Evolutionary conservation across 148 eudicot species (phyloP), one percentile per base, ranked within the genome.

Genomic region (Nyssa sinensis): DNA sequence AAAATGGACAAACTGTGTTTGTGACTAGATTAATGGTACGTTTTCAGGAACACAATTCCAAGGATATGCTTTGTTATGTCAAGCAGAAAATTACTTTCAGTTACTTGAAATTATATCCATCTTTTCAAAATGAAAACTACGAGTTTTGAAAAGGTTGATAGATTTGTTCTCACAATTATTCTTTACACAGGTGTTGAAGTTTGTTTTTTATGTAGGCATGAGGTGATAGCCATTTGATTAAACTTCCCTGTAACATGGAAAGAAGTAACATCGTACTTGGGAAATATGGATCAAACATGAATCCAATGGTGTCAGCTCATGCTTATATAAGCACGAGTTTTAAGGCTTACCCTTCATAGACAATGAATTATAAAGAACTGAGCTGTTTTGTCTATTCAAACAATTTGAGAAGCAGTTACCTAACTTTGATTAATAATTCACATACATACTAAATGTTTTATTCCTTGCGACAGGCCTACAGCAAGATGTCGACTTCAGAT

Each of bases 391-490:
- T 31, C 23, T 10, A 63, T 31, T 17, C 66, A 30, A 63, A 63
- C 10, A 28, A 30, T 31, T 31, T 31, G 34, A 16, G 6, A 63
- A 31, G 2, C 66, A 63, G 19, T 16, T 7, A 37, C 66, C 66
- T 63, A 30, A 17, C 9, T 31, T 63, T 30, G 66, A 32, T 24
- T 63, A 63, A 31, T 19, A 30, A 31, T 63, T 63, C 37, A 17
- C 23, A 12, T 7, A 7, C 23, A 63, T 30, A 11, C 21, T 30
- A 63, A 30, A 17, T 31, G 8, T 63, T 63, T 63, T 63, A 16
- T 63, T 63, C 13, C 21, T 63, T 32, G 34, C 31, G 37, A 19
- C 66, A 63, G 66, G 66, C 66, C 66, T 63, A 63, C 66, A 30
- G 66, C 37, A 31, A 30, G 37, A 63, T 7, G 13, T n/a, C 35